Percentiles rank a stretch among this genome's conserved stretches.
Evolutionary conservation across 495 filamentous ascomycete species (phyloP).

Genomic region (Aspergillus campestris): DNA sequence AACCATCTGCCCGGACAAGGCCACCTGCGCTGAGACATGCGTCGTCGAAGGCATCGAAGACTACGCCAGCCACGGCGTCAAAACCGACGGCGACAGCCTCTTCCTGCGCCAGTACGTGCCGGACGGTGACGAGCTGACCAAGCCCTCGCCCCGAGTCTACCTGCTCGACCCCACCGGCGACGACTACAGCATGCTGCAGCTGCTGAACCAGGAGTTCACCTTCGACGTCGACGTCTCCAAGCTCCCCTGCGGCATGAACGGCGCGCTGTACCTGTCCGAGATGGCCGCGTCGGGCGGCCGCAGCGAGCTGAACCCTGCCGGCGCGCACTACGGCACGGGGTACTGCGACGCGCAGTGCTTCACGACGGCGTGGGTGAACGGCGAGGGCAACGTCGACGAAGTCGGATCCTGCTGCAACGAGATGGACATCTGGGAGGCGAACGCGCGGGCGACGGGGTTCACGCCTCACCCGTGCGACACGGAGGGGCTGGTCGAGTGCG

Average conservation of each 20-base stretch:
- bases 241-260: conserved; percentile 59
- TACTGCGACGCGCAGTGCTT: conserved; percentile 67
- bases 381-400: conserved; percentile 42
- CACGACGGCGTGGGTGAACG: conserved; percentile 48
- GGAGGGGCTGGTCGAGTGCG: conserved; percentile 37
- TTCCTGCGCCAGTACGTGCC: conserved; percentile 37
- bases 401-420: conserved; percentile 50
- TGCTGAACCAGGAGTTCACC: conserved; percentile 50
- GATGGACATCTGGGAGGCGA: conserved; percentile 60
- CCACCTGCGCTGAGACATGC: conserved; percentile 42
- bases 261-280: conserved; percentile 57
- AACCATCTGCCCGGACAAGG: conserved; percentile 37
- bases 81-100: conserved; percentile 31
- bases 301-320: conserved; percentile 48
- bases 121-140: conserved; percentile 17
- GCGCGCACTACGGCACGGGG: conserved; percentile 57
- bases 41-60: conserved; percentile 41
- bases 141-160: conserved; percentile 50
- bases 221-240: conserved; percentile 57
- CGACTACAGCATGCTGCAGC: conserved; percentile 52
- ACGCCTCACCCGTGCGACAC: conserved; percentile 51
- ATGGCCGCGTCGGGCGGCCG: conserved; percentile 51
- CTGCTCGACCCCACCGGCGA: conserved; percentile 44
- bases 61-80: conserved; percentile 37
- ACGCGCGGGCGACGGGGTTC: conserved; percentile 44